Evolutionary conservation across 805 yeast species (phyloP).

Genomic region (Kodamaea hsintzibuensis): DNA sequence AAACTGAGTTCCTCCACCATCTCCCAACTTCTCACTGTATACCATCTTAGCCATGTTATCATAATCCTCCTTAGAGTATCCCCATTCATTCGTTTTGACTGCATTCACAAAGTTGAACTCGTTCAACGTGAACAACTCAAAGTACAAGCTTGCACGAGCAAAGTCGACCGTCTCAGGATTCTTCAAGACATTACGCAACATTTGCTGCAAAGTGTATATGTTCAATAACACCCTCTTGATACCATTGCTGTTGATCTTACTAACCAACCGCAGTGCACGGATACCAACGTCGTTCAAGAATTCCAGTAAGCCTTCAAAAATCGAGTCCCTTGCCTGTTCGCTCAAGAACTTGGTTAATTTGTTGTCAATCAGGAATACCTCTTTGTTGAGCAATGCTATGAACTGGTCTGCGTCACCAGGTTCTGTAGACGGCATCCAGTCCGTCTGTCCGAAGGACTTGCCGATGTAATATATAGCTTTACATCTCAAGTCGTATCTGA

Average conservation of each 20-base stretch:
- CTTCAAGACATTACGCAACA: slow-evolving; percentile 57
- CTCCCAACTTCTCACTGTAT: slow-evolving; percentile 46
- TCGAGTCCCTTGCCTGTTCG: slow-evolving; percentile 28
- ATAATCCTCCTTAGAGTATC: slow-evolving; percentile 46
- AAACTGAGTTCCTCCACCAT: slow-evolving; percentile 37
- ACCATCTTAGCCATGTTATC: slow-evolving; percentile 55
- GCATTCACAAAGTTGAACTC: slow-evolving; percentile 49
- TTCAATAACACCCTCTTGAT: slow-evolving; percentile 59
- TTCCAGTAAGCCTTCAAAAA: slow-evolving; percentile 49
- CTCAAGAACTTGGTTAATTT: slow-evolving; percentile 36
- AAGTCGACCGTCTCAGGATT: slow-evolving; percentile 57
- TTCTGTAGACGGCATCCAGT: slow-evolving; percentile 52
- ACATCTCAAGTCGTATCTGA: slow-evolving; percentile 59
- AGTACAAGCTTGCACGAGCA: slow-evolving; percentile 53
- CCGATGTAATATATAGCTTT: slow-evolving; percentile 54
- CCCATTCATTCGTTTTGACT: slow-evolving; percentile 31
- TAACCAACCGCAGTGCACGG: slow-evolving; percentile 50
- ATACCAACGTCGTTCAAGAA: slow-evolving; percentile 55
- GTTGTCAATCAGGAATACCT: slow-evolving; percentile 47
- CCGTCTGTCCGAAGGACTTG: slow-evolving; percentile 47
- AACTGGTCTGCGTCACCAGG: slow-evolving; percentile 61
- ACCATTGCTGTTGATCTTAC: slow-evolving; percentile 57
- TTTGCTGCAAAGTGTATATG: slow-evolving; percentile 66
- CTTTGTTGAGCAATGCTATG: slow-evolving; percentile 52
- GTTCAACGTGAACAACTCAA: slow-evolving; percentile 51